Evolutionary conservation across 805 yeast genomes (phyloP).

Genomic region (Candida stauntonica): DNA sequence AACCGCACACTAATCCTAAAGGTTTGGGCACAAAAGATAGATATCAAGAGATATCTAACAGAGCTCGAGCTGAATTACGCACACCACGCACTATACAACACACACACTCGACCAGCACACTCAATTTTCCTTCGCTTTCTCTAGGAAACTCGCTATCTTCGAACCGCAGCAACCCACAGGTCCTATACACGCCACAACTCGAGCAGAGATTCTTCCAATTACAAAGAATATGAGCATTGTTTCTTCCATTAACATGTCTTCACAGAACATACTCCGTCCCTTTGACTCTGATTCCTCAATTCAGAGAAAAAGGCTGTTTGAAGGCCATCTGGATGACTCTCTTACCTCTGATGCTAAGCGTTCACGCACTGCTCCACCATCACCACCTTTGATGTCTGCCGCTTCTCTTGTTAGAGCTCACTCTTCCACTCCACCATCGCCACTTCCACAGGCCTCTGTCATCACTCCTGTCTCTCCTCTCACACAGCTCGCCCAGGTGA

Average conservation of each 20-base stretch:
- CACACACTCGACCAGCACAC: background rate
- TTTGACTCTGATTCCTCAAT: conserved; percentile 6
- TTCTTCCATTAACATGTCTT: conserved; percentile 9
- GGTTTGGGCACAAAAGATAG: background rate
- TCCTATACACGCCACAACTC: background rate
- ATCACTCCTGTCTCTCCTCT: conserved; percentile 12
- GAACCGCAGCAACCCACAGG: background rate
- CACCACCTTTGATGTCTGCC: conserved; percentile 29
- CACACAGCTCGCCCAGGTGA: conserved; percentile 12
- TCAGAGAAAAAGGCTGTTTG: conserved; percentile 25
- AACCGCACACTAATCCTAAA: too few relatives aligned
- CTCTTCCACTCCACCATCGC: conserved; percentile 21
- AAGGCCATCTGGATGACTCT: conserved; percentile 19
- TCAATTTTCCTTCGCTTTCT: background rate
- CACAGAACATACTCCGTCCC: conserved; percentile 14
- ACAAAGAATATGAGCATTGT: conserved; percentile 15
- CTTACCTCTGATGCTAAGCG: conserved; percentile 31
- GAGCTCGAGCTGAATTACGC: background rate
- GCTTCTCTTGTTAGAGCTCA: conserved; percentile 18
- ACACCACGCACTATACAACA: background rate
- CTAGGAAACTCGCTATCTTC: too few relatives aligned
- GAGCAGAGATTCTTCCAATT: too few relatives aligned
- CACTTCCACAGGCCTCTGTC: background rate
- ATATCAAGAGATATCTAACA: background rate
- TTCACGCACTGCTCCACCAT: conserved; percentile 45